Base-by-base conservation (phyloP, 164 flowering plant species). In the Macadamia integrifolia region DNA sequence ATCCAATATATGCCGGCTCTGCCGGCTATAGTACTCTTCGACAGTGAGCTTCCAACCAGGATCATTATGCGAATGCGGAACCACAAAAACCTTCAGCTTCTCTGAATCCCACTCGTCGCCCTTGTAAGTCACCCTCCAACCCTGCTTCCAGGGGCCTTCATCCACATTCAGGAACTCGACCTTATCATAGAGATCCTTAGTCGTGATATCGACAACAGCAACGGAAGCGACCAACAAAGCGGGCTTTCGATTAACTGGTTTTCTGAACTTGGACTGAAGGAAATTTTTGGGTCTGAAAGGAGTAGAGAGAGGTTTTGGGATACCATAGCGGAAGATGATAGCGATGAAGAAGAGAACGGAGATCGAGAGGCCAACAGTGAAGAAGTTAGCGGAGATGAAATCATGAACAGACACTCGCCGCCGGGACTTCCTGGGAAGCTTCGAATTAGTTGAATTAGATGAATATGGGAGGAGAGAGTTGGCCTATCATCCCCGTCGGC, bases 31-130 rank as follows among this genome's bases (percentile, higher is more conserved):
- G 61, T 95, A 95, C 87, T 95, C 92, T 12, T 95, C 97, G 18
- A 95, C 98, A 12, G 99, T 95, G 46, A 89, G 78, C 80, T 92
- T 94, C 99, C 99, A 94, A 3, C 99, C 99, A 0, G 99, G 99
- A 84, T 94, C 99, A 75, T 94, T 92, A 79, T 95, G 99, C 67
- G 98, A 90, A 75, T 95, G 99, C 1, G 99, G 99, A 23, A 95
- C 99, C 61, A 92, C 99, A 63, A 95, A 88, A 12, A 95, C 74
- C 85, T 95, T 95, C 84, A 95, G 71, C 61, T 88, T 89, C 89
- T 95, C 98, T 5, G 46, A 40, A 73, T 89, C 89, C 98, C 98
- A 95, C 70, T 95, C 99, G 61, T 85, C 29, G 35, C 99, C 97
- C 30, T 74, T 80, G 48, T 92, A 95, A 12, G 9, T 71, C 48